Base-by-base conservation (phyloP, 2,329 filamentous ascomycete genomes). In the Fusarium phyllophilum region DNA sequence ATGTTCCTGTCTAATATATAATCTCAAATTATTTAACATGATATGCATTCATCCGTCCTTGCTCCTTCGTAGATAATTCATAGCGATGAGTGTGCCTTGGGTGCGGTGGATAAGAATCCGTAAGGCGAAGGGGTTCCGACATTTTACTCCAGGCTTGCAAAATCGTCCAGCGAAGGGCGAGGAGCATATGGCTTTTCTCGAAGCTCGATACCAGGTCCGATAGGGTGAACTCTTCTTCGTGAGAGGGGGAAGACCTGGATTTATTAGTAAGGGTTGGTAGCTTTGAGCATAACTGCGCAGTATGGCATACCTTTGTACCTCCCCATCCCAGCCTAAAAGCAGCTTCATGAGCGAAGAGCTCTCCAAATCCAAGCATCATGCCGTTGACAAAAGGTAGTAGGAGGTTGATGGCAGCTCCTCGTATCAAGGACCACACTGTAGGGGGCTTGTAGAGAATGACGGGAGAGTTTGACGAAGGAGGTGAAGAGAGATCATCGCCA, bases 311-410 rank as follows among this genome's bases (percentile, higher is more conserved):
- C 90, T 96, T 97, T 68, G 96, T 98, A 62, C 92, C 92, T 73
- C 93, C 92, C 96, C 96, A 99, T 69, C 96, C 96, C 77, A 98
- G 85, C 79, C 96, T 88, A 81, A 96, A 99, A 4, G 96, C 96
- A 57, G 94, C 92, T 85, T 99, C 96, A 81, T 99, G 96, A 62
- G 96, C 96, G 83, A 99, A 96, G 58, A 99, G 85, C 85, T 99
- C 96, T 76, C 96, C 96, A 80, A 99, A 98, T 5, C 96, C 96
- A 79, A 99, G 85, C 96, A 99, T 99, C 87, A 99, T 89, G 52
- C 96, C 96, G 84, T 99, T 99, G 80, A 99, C 90, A 79, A 99
- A 99, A 0, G 96, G 96, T 26, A 99, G 85, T 3, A 99, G 79
- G n/a, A 99, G 86, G 82, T 99, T 99, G 84, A 99, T 99, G 11